Conservation (phyloP, 2,329 filamentous ascomycete genomes). For the Alternaria postmessia region DNA sequence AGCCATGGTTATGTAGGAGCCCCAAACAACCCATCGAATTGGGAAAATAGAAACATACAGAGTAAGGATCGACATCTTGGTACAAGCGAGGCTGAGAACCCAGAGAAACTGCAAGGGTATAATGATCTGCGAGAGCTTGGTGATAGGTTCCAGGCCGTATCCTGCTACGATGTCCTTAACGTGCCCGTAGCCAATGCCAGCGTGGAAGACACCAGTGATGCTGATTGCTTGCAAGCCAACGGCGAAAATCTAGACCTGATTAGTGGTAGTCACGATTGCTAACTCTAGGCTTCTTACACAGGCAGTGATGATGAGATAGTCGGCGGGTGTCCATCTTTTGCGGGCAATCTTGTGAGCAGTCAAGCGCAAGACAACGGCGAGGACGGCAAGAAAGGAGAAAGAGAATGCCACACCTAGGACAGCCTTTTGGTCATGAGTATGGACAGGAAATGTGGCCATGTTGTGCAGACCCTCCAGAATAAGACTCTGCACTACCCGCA, state of each 20-base stretch:
- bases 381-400: background rate
- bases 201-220: background rate
- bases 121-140: slow-evolving; percentile 2
- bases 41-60: background rate
- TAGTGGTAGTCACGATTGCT: background rate
- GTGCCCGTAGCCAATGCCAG: slow-evolving; percentile 8
- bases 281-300: background rate
- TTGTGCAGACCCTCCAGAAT: background rate
- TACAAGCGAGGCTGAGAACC: slow-evolving; percentile 2
- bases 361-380: background rate
- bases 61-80: slow-evolving; percentile 1
- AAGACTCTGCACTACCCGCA: background rate
- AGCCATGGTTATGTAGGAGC: background rate
- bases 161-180: background rate
- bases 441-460: background rate
- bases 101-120: slow-evolving; percentile 4
- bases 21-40: slow-evolving; percentile 1
- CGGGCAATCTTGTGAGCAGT: background rate
- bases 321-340: slow-evolving; percentile 2
- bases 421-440: slow-evolving; percentile 2
- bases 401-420: background rate
- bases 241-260: background rate
- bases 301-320: slow-evolving; percentile 5
- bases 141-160: background rate
- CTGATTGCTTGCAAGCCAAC: background rate